Percentiles rank a stretch among this genome's conserved stretches.
These are phyloP conservation scores for Penicillium samsonianum DNA, from an alignment of 495 filamentous ascomycete genomes.

Conservation along the genomic window DNA sequence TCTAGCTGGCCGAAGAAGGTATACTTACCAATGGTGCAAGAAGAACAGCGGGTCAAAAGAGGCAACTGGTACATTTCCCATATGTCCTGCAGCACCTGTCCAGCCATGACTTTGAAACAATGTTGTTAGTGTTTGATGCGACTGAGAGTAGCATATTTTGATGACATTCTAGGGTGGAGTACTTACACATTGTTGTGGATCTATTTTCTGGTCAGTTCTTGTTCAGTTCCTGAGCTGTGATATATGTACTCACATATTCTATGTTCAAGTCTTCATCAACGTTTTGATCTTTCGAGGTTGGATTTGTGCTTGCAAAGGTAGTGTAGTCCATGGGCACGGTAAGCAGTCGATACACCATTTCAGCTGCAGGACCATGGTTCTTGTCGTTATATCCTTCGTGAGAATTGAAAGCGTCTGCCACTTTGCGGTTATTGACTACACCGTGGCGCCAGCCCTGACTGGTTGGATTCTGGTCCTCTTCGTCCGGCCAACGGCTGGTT, in stretches of 20 bases:
- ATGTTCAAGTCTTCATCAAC: constrained; percentile 33
- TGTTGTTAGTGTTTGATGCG: background rate
- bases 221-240: too few relatives aligned
- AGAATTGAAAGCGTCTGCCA: constrained; percentile 9
- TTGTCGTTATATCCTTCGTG: constrained; percentile 10
- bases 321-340: constrained; percentile 11
- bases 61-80: constrained; percentile 39
- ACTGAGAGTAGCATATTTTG: too few relatives aligned
- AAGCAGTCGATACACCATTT: constrained; percentile 15
- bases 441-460: constrained; percentile 14
- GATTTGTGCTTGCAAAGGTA: constrained; percentile 38
- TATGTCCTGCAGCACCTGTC: constrained; percentile 44
- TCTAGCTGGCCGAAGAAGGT: background rate
- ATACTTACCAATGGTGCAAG: constrained; percentile 33
- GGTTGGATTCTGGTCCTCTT: constrained; percentile 9
- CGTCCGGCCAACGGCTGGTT: constrained; percentile 15
- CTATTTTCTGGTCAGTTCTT: constrained; percentile 15
- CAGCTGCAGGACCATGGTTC: constrained; percentile 11
- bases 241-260: constrained; percentile 25
- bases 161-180: too few relatives aligned
- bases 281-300: constrained; percentile 9
- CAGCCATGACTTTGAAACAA: constrained; percentile 26
- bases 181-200: constrained; percentile 29
- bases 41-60: constrained; percentile 50
- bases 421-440: constrained; percentile 15